phyloP scores from a whole-genome alignment of 257 asterid species.

The Solanum phureja region DNA sequence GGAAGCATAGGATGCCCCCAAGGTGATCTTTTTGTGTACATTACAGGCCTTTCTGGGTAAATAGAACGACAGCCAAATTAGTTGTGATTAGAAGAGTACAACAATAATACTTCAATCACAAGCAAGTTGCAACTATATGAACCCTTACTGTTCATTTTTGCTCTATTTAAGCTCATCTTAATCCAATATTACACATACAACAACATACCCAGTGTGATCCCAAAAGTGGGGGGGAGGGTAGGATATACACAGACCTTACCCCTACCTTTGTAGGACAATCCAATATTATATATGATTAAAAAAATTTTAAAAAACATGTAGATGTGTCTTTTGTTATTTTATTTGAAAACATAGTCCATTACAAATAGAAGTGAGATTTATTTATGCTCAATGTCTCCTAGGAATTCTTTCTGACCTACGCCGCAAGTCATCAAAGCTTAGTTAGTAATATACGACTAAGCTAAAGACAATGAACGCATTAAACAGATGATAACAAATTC shows the following conservation, averaged over 20 bases:
- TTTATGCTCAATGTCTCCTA: neutral
- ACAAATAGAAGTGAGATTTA: neutral
- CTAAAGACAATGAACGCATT: neutral
- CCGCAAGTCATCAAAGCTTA: neutral
- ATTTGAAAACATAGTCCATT: neutral
- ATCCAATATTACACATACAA: neutral
- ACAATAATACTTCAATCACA: neutral
- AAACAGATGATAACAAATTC: neutral
- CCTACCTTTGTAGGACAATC: neutral
- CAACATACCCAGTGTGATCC: neutral
- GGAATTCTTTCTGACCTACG: neutral
- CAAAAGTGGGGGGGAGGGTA: neutral
- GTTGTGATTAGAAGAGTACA: neutral
- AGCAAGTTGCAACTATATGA: neutral
- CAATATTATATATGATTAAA: neutral
- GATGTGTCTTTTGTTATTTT: neutral
- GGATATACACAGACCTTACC: neutral
- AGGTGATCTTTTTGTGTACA: constrained; percentile 55
- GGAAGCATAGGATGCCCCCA: constrained; percentile 73
- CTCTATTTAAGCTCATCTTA: neutral
- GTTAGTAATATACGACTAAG: neutral
- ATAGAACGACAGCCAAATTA: constrained; percentile 2
- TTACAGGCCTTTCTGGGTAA: constrained; percentile 65
- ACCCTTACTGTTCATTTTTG: neutral
- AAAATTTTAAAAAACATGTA: neutral